Evolutionary conservation across 495 filamentous ascomycete species (phyloP).

Genomic region (Talaromyces ruber): DNA sequence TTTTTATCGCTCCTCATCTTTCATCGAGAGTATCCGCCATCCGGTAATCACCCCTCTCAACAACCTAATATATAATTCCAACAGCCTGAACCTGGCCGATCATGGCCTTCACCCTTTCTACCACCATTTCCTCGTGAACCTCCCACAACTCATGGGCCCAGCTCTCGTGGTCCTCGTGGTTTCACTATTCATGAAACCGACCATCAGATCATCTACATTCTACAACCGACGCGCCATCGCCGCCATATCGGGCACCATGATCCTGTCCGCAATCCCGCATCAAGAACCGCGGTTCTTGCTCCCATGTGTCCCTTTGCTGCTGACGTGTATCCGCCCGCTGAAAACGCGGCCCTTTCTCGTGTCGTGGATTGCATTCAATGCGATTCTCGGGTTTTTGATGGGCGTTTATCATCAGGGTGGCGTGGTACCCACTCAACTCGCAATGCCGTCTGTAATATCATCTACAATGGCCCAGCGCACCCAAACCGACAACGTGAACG

Average conservation of each 20-base stretch:
- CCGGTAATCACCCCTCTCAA: slow-evolving; percentile 86
- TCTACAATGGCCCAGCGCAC: background rate
- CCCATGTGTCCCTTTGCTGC: slow-evolving; percentile 77
- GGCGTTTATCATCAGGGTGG: slow-evolving; percentile 93
- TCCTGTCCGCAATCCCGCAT: slow-evolving; percentile 81
- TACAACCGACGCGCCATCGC: slow-evolving; percentile 47
- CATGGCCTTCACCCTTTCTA: slow-evolving; percentile 91
- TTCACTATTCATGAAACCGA: slow-evolving; percentile 35
- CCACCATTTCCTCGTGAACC: slow-evolving; percentile 78
- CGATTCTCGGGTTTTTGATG: slow-evolving; percentile 70
- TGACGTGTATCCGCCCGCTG: slow-evolving; percentile 71
- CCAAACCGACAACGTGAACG: slow-evolving; percentile 37
- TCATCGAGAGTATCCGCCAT: slow-evolving; percentile 39
- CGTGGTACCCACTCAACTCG: slow-evolving; percentile 70
- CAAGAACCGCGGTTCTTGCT: slow-evolving; percentile 94
- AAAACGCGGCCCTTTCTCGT: slow-evolving; percentile 52
- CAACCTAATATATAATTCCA: slow-evolving; percentile 81
- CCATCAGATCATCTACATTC: background rate
- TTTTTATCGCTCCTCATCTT: slow-evolving; percentile 60
- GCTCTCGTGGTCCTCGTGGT: slow-evolving; percentile 58
- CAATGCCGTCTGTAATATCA: slow-evolving; percentile 30
- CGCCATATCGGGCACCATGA: slow-evolving; percentile 67
- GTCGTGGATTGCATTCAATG: slow-evolving; percentile 79
- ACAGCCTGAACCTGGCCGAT: slow-evolving; percentile 66
- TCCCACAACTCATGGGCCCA: slow-evolving; percentile 87